Percentiles rank a stretch among this genome's conserved stretches.
phyloP scores from a whole-genome alignment of 768 basidiomycete genomes.

The Clavaria fumosa region DNA sequence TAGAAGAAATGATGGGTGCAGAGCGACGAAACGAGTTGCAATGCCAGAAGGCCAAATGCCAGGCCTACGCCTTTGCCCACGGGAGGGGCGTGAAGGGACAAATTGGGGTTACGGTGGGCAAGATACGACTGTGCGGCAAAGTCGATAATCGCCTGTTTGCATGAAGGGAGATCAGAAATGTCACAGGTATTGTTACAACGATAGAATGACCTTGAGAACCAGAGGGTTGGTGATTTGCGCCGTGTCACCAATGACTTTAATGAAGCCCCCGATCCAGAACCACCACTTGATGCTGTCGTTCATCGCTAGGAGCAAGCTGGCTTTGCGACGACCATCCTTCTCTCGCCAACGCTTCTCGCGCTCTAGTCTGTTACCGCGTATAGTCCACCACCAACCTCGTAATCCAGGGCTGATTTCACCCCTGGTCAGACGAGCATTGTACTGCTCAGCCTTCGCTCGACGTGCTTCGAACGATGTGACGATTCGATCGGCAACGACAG shows the following conservation, averaged over 20 bases:
- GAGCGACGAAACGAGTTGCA: constrained; percentile 55
- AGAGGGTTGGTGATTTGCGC: constrained; percentile 64
- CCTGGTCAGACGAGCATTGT: constrained; percentile 51
- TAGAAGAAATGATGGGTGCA: constrained; percentile 78
- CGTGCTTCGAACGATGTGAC: constrained; percentile 48
- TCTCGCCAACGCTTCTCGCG: constrained; percentile 53
- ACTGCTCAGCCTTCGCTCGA: constrained; percentile 39
- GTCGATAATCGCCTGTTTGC: constrained; percentile 43
- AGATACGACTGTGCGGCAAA: constrained; percentile 51
- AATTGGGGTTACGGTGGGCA: constrained; percentile 24
- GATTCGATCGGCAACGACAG: constrained; percentile 45
- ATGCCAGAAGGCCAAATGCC: constrained; percentile 47
- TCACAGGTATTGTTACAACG: background rate
- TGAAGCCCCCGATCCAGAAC: constrained; percentile 58
- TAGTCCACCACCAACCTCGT: constrained; percentile 41
- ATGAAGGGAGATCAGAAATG: background rate
- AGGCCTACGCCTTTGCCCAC: constrained; percentile 57
- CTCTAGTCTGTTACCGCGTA: constrained; percentile 35
- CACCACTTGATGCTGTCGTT: constrained; percentile 67
- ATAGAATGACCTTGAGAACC: constrained; percentile 53
- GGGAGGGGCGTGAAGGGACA: constrained; percentile 18
- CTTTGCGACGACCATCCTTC: constrained; percentile 39
- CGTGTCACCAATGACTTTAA: constrained; percentile 49
- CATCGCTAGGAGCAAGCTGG: constrained; percentile 54
- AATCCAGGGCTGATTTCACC: constrained; percentile 48